A percentile compares a stretch with the other conserved stretches of the same genome.
Conservation (phyloP, 1,284 basidiomycete species). For the Schizopora paradoxa region DNA sequence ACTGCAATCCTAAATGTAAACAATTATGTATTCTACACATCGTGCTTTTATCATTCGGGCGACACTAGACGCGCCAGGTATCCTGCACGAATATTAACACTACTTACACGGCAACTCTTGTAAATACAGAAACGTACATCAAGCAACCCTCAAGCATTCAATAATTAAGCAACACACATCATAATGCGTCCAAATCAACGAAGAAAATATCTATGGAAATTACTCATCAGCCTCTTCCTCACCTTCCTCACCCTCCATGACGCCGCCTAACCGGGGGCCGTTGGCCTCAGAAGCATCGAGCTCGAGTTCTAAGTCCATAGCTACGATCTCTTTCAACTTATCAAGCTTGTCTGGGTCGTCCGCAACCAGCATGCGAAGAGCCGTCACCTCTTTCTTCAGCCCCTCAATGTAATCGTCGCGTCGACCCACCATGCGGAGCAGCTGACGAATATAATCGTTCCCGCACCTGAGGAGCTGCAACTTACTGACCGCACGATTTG, state of each 20-base stretch:
- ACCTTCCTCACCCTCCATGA: slow-evolving; percentile 18
- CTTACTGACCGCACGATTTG: slow-evolving; percentile 94
- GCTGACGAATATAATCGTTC: slow-evolving; percentile 79
- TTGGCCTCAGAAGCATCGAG: slow-evolving; percentile 36
- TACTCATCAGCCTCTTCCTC: slow-evolving; percentile 17
- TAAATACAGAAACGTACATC: too few relatives aligned
- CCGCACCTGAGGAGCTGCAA: slow-evolving; percentile 86
- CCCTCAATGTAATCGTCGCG: slow-evolving; percentile 76
- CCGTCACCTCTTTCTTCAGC: slow-evolving; percentile 64
- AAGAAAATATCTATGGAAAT: background rate
- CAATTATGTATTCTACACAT: too few relatives aligned
- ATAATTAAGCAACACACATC: background rate
- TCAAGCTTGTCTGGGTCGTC: slow-evolving; percentile 24
- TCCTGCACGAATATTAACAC: too few relatives aligned
- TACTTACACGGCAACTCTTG: too few relatives aligned
- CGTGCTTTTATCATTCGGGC: too few relatives aligned
- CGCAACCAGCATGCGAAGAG: slow-evolving; percentile 44
- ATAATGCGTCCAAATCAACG: background rate
- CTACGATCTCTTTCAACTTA: slow-evolving; percentile 21
- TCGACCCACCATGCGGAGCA: slow-evolving; percentile 76
- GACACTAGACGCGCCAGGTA: too few relatives aligned
- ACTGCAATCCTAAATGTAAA: too few relatives aligned
- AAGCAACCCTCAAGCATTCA: too few relatives aligned
- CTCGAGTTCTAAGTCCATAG: slow-evolving; percentile 36
- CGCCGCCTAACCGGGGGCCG: slow-evolving; percentile 14